Conservation (phyloP, 768 basidiomycete species). For the Lenzites betulinus region DNA sequence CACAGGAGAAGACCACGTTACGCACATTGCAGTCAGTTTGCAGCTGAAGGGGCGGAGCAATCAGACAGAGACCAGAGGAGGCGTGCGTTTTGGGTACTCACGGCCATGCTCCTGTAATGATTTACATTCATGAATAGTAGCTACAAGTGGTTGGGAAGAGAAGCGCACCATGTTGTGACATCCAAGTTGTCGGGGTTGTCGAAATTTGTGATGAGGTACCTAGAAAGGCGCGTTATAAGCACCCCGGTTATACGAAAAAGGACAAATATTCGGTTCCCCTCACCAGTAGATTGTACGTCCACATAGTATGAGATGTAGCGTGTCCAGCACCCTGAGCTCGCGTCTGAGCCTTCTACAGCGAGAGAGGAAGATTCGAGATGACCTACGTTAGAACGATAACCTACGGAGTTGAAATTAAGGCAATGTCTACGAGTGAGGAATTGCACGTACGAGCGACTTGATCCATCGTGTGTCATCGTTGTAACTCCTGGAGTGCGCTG, state of each 20-base stretch:
- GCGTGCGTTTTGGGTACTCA: slow-evolving; percentile 15
- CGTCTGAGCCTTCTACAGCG: not conserved
- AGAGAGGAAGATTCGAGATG: not conserved
- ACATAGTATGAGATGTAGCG: slow-evolving; percentile 46
- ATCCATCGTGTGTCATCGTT: slow-evolving; percentile 41
- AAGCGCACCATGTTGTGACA: slow-evolving; percentile 46
- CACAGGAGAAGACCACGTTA: not conserved
- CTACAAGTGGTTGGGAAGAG: too few relatives aligned
- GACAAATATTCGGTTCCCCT: slow-evolving; percentile 20
- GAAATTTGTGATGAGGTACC: slow-evolving; percentile 51
- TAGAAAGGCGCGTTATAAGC: slow-evolving; percentile 21
- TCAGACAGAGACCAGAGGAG: not conserved
- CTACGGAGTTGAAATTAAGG: not conserved
- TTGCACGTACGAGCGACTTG: slow-evolving; percentile 41
- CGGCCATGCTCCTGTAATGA: slow-evolving; percentile 20
- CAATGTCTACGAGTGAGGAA: not conserved
- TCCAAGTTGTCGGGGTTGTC: slow-evolving; percentile 39
- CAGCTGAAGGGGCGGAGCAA: slow-evolving; percentile 31
- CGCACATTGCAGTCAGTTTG: slow-evolving; percentile 55
- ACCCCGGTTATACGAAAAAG: too few relatives aligned
- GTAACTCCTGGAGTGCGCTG: slow-evolving; percentile 40
- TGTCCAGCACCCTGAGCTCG: slow-evolving; percentile 46
- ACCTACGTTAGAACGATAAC: slow-evolving; percentile 16
- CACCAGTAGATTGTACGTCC: slow-evolving; percentile 50
- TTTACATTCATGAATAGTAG: too few relatives aligned